A percentile compares a stretch with the other conserved stretches of the same genome.
Evolutionary conservation across 2,329 filamentous ascomycete species (phyloP).

Genomic region (Fusarium circinatum): DNA sequence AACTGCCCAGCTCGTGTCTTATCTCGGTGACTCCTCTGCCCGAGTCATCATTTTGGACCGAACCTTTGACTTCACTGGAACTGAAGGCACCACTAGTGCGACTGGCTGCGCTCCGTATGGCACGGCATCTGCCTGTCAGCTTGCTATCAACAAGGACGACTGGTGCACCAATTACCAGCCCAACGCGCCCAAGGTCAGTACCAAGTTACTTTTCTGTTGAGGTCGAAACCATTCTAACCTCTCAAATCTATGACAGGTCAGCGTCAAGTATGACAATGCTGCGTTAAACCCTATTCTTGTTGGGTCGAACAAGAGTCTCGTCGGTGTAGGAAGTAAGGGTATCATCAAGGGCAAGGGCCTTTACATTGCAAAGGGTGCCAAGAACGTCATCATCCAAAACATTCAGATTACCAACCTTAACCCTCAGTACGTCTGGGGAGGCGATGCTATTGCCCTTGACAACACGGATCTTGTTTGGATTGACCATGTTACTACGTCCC

Average conservation of each 20-base stretch:
- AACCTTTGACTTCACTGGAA: conserved; percentile 64
- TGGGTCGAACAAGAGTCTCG: conserved; percentile 66
- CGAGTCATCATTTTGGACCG: conserved; percentile 69
- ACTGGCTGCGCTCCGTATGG: conserved; percentile 70
- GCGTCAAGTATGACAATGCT: conserved; percentile 62
- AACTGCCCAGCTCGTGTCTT: conserved; percentile 68
- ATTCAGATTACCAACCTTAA: conserved; percentile 66
- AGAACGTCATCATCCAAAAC: conserved; percentile 71
- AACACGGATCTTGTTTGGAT: conserved; percentile 12
- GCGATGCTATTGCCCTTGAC: conserved; percentile 64
- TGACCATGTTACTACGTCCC: not conserved
- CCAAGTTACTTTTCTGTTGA: conserved; percentile 19
- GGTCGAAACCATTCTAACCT: rapidly evolving
- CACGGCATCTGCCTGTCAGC: conserved; percentile 63
- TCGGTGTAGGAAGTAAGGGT: conserved; percentile 63
- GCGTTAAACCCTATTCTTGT: conserved; percentile 61
- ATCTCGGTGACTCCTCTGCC: conserved; percentile 61
- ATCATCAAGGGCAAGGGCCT: conserved; percentile 66
- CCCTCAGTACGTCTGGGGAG: conserved; percentile 68
- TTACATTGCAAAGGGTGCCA: conserved; percentile 32
- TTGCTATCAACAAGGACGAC: conserved; percentile 67
- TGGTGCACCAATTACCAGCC: conserved; percentile 69
- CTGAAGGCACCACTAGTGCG: conserved; percentile 63
- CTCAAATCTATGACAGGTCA: conserved; percentile 35
- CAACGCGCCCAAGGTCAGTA: conserved; percentile 58